phyloP scores from a whole-genome alignment of 495 filamentous ascomycete species.

The Lepidopterella palustris region DNA sequence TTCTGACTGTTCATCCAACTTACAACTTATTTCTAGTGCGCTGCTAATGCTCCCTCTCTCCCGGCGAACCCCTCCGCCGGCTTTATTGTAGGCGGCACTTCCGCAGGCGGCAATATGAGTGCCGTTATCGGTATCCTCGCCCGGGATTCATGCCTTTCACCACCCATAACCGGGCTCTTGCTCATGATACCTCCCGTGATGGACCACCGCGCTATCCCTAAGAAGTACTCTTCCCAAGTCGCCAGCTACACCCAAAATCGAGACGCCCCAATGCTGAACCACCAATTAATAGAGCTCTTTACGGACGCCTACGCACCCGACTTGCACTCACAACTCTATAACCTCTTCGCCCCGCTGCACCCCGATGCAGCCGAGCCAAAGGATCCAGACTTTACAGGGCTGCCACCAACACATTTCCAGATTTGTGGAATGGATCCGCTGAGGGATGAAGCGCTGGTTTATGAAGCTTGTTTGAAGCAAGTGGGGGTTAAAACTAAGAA shows the following conservation, averaged over 20 bases:
- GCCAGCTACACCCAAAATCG: background rate
- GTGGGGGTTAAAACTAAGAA: conserved; percentile 36
- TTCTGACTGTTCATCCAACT: background rate
- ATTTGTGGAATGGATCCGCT: conserved; percentile 38
- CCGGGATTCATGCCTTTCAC: conserved; percentile 13
- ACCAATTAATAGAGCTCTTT: conserved; percentile 3
- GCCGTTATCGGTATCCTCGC: conserved; percentile 11
- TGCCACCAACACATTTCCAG: conserved; percentile 26
- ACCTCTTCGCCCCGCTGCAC: conserved; percentile 9
- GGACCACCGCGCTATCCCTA: conserved; percentile 12
- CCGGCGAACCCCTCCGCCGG: conserved; percentile 23
- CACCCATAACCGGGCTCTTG: conserved; percentile 25
- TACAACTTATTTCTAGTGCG: background rate
- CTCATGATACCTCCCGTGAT: conserved; percentile 18
- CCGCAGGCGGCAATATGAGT: conserved; percentile 25
- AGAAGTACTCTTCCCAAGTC: conserved; percentile 18
- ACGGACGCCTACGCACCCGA: conserved; percentile 7
- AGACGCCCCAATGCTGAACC: background rate
- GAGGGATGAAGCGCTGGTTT: conserved; percentile 40
- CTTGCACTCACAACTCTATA: conserved; percentile 1
- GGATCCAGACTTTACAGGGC: conserved; percentile 1
- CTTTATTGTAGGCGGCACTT: conserved; percentile 26
- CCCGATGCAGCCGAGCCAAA: conserved; percentile 1
- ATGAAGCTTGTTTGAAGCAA: conserved; percentile 35
- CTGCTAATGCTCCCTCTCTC: conserved; percentile 15